These are phyloP conservation scores for Exserohilum turcica DNA, from an alignment of 2,329 filamentous ascomycete genomes.

Conservation along the genomic window DNA sequence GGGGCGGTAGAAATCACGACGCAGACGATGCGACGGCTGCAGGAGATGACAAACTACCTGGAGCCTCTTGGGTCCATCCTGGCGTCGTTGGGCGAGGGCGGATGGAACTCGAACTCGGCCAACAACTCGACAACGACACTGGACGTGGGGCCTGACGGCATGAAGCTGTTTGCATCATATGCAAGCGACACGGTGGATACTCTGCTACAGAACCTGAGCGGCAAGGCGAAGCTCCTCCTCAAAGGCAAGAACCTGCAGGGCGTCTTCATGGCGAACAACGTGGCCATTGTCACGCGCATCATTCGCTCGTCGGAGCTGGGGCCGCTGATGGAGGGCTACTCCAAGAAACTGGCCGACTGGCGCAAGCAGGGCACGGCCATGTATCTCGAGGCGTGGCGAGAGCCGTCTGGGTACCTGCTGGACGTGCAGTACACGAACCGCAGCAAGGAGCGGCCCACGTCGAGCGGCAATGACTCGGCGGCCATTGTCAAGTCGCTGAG, in stretches of 20 bases:
- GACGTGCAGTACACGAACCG: constrained; percentile 92
- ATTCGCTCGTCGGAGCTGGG: constrained; percentile 80
- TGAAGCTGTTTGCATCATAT: constrained; percentile 87
- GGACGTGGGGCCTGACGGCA: constrained; percentile 86
- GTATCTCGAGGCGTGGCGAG: constrained; percentile 87
- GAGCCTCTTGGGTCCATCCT: constrained; percentile 86
- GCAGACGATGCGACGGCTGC: constrained; percentile 84
- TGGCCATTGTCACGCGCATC: constrained; percentile 81
- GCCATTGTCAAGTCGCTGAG: constrained; percentile 81
- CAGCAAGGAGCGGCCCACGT: constrained; percentile 64
- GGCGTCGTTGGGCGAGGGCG: constrained; percentile 88
- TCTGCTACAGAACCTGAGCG: constrained; percentile 75
- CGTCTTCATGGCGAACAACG: constrained; percentile 88
- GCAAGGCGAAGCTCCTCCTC: constrained; percentile 72
- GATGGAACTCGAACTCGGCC: constrained; percentile 67
- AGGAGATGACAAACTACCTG: constrained; percentile 85
- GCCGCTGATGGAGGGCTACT: constrained; percentile 66
- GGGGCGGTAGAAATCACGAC: constrained; percentile 76
- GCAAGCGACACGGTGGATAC: constrained; percentile 85
- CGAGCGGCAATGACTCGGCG: constrained; percentile 72
- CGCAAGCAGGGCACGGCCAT: constrained; percentile 81
- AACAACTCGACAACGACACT: constrained; percentile 68
- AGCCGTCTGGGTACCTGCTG: constrained; percentile 79
- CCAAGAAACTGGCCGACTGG: constrained; percentile 78
- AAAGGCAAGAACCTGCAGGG: constrained; percentile 77